Conservation (phyloP, 108 stramenopile species). For the Nitzschia inconspicua region DNA sequence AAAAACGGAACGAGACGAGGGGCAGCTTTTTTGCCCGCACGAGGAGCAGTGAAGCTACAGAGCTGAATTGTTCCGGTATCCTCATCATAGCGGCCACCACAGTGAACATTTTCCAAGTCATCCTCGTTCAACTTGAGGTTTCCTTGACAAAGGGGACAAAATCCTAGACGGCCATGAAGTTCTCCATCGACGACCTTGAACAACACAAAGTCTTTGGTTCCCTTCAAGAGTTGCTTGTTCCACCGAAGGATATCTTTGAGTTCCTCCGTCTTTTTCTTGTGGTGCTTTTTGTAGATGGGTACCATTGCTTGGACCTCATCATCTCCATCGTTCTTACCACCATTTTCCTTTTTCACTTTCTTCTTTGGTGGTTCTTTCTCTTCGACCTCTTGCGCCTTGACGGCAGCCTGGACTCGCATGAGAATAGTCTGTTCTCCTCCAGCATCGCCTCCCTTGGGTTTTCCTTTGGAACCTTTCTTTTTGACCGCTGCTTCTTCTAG, state of each 20-base stretch:
- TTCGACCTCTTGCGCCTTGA: conserved; percentile 27
- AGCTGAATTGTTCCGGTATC: conserved; percentile 20
- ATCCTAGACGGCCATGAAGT: conserved; percentile 64
- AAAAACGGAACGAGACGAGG: conserved; percentile 5
- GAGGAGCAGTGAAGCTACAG: conserved; percentile 16
- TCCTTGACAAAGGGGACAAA: conserved; percentile 64
- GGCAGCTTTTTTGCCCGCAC: neutral
- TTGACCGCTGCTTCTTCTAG: conserved; percentile 8
- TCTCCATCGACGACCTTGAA: conserved; percentile 67
- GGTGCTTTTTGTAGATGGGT: conserved; percentile 30
- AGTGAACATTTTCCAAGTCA: conserved; percentile 33
- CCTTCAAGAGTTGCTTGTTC: conserved; percentile 59
- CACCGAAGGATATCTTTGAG: conserved; percentile 73
- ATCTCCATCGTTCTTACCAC: conserved; percentile 1
- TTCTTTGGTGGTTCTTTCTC: conserved; percentile 31
- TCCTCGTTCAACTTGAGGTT: conserved; percentile 54
- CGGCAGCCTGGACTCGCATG: conserved; percentile 4
- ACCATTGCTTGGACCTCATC: conserved; percentile 22
- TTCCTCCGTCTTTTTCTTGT: conserved; percentile 43
- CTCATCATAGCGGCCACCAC: conserved; percentile 71
- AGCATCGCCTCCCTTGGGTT: neutral
- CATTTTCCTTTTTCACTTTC: conserved; percentile 29
- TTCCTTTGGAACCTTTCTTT: conserved; percentile 8
- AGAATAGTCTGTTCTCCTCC: neutral
- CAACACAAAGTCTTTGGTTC: conserved; percentile 65